These are phyloP conservation scores for Cardamine occulta DNA, from an alignment of 345 rosid genomes.

Conservation along the genomic window DNA sequence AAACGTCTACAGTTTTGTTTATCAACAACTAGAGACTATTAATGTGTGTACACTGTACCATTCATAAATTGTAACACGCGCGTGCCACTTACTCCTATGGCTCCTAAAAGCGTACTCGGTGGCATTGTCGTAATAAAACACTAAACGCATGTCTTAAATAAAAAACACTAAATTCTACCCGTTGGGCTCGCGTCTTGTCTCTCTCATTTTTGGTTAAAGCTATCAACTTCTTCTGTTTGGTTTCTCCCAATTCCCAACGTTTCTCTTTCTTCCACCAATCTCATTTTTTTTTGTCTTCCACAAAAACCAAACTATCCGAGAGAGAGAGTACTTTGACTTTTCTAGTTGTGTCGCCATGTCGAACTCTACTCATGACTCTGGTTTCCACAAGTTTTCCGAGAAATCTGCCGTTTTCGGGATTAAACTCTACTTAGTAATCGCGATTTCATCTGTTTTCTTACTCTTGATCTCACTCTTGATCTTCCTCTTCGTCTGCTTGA, in stretches of 20 bases:
- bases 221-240: constrained; percentile 9
- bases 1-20: background rate
- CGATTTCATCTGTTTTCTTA: constrained; percentile 47
- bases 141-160: constrained; percentile 5
- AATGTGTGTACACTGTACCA: background rate
- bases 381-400: constrained; percentile 46
- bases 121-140: constrained; percentile 38
- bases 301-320: background rate
- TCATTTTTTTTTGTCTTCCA: background rate
- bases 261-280: constrained; percentile 15
- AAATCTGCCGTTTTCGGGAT: constrained; percentile 57
- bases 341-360: constrained; percentile 50
- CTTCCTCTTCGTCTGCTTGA: constrained; percentile 60
- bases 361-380: constrained; percentile 44
- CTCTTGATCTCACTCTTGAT: constrained; percentile 50
- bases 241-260: constrained; percentile 33
- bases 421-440: constrained; percentile 62
- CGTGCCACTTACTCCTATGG: background rate
- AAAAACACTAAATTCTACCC: constrained; percentile 35
- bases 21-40: background rate
- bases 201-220: constrained; percentile 36
- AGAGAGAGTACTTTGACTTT: background rate
- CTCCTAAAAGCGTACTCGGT: background rate
- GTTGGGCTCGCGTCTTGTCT: constrained; percentile 36
- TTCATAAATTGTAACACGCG: background rate